Base-by-base conservation (phyloP, 768 basidiomycete genomes). In the Udeniomyces megalosporus region DNA sequence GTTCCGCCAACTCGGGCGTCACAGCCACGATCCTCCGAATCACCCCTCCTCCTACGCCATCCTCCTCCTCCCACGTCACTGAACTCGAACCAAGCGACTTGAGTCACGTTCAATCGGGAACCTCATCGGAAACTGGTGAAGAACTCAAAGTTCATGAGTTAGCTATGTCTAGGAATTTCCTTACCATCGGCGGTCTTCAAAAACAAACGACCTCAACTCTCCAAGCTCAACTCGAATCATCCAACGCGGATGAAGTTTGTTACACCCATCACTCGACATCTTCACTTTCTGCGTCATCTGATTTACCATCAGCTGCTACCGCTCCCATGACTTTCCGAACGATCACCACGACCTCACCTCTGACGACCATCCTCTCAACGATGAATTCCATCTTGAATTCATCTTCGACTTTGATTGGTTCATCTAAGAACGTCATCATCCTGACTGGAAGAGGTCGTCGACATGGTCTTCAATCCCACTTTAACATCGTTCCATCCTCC, bases 241-340 rank as follows among this genome's bases (percentile, higher is more conserved):
- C 85, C 24, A 85, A 86, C 1, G 88, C 88, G 0, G 92, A 96
- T 71, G 81, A 83, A 68, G 67, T 91, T 29, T 68, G 81, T 24
- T 92, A 90, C 88, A 76, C 78, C 0, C 80, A 79, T 46, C 86
- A 74, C 8, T 71, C 74, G 0, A 70, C 71, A 6, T 15, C 61
- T 28, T 66, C 69, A 12, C 66, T 73, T 12, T 62, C 51, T 1
- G 58, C 68, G 6, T 63, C 67, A n/a, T n/a, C n/a, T n/a, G n/a
- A n/a, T n/a, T n/a, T n/a, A n/a, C n/a, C n/a, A n/a, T 0, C 74
- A 0, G 50, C 45, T 15, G 81, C 84, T 20, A 77, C 86, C n/a
- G 72, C 78, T 1, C 80, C 86, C 29, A 80, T 91, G 50, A 71
- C 74, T 1, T 92, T 92, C 76, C 71, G 66, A 24, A 77, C 77